Conservation (phyloP, 169 alveolate species). For the Eimeria brunetti region DNA sequence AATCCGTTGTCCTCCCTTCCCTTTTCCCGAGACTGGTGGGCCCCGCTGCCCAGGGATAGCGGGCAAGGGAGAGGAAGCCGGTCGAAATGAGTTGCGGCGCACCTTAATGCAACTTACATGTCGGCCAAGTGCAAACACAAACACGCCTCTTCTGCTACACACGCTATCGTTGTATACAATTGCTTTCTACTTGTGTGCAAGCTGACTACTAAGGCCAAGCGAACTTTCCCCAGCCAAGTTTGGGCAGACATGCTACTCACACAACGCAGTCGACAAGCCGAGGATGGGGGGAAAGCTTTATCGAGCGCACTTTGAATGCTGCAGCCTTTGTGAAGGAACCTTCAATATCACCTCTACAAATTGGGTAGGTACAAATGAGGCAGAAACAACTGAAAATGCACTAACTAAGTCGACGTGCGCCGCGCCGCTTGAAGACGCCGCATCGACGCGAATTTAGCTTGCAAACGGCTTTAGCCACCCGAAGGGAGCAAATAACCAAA, state of each 20-base stretch:
- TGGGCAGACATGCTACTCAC: neutral
- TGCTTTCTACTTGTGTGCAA: neutral
- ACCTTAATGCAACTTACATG: neutral
- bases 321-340: neutral
- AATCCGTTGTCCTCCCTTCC: no score
- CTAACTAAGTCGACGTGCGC: neutral
- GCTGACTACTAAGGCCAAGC: neutral
- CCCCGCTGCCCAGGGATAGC: no score
- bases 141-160: neutral
- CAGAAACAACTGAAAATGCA: neutral
- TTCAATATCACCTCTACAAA: neutral
- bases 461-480: neutral
- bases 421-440: neutral
- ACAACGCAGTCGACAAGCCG: neutral
- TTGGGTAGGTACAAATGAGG: neutral
- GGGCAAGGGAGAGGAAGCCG: no score
- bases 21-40: no score
- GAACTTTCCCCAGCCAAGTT: neutral
- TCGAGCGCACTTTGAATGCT: neutral
- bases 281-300: neutral
- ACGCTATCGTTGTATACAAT: neutral
- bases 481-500: neutral
- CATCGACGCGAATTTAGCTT: neutral
- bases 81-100: no score
- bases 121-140: neutral